Evolutionary conservation across 2,329 filamentous ascomycete species (phyloP).

Genomic region (Aspergillus fumigatus): DNA sequence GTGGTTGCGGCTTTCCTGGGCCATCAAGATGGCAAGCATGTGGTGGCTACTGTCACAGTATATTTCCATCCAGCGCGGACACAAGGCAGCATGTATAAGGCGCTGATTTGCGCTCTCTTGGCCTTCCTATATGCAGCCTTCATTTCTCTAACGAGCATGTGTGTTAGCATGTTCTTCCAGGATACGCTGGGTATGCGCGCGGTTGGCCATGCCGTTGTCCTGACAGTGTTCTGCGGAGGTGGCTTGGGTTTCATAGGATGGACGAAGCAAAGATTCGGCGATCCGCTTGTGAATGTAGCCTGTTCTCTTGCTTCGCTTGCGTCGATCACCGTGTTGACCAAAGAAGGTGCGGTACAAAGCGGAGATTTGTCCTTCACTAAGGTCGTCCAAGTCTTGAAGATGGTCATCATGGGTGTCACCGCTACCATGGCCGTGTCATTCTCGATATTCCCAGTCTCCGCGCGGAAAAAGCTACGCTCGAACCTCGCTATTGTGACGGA

Average conservation of each 20-base stretch:
- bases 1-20: slow-evolving; percentile 70
- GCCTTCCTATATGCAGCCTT: slow-evolving; percentile 75
- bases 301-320: slow-evolving; percentile 83
- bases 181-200: slow-evolving; percentile 60
- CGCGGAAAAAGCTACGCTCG: slow-evolving; percentile 66
- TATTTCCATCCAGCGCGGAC: slow-evolving; percentile 91
- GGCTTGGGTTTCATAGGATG: slow-evolving; percentile 84
- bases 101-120: slow-evolving; percentile 67
- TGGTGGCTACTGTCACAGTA: slow-evolving; percentile 88
- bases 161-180: slow-evolving; percentile 74
- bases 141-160: slow-evolving; percentile 80
- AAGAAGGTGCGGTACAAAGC: slow-evolving; percentile 80
- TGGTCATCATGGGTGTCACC: slow-evolving; percentile 72
- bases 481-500: slow-evolving; percentile 71
- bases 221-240: slow-evolving; percentile 79
- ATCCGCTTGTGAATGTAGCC: slow-evolving; percentile 76
- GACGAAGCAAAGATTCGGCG: slow-evolving; percentile 75
- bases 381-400: slow-evolving; percentile 75
- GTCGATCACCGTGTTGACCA: slow-evolving; percentile 84
- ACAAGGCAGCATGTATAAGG: slow-evolving; percentile 84
- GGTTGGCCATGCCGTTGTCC: slow-evolving; percentile 71
- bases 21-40: slow-evolving; percentile 83
- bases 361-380: slow-evolving; percentile 78
- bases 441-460: slow-evolving; percentile 72
- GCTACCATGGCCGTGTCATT: slow-evolving; percentile 71